These are phyloP conservation scores for Cordia subcordata DNA, from an alignment of 257 asterid species.

Conservation along the genomic window DNA sequence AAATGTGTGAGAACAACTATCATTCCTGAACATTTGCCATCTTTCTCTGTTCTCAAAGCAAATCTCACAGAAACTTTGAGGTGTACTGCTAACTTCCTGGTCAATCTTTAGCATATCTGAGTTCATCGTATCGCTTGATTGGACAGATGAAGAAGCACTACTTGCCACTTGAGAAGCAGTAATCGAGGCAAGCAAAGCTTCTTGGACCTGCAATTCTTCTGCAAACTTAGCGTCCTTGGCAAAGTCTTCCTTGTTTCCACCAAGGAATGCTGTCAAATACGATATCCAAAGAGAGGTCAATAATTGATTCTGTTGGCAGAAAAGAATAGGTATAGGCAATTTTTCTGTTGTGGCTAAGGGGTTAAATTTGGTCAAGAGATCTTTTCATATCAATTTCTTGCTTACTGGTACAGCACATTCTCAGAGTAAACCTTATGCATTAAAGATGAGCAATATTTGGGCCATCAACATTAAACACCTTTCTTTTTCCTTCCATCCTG, in stretches of 20 bases:
- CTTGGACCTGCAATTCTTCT: constrained; percentile 42
- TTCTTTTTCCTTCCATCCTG: too few relatives aligned
- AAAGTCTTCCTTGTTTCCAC: background rate
- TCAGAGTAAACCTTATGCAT: too few relatives aligned
- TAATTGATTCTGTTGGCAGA: background rate
- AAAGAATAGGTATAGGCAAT: background rate
- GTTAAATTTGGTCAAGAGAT: too few relatives aligned
- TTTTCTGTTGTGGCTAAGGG: too few relatives aligned
- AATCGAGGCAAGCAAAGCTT: constrained; percentile 40
- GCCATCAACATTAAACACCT: too few relatives aligned
- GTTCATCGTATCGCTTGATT: constrained; percentile 6
- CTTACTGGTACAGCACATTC: too few relatives aligned
- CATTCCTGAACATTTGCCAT: constrained; percentile 58
- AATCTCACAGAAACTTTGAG: constrained; percentile 39
- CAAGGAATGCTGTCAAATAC: background rate
- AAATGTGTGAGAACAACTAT: constrained; percentile 48
- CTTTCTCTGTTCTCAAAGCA: constrained; percentile 55
- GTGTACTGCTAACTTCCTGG: constrained; percentile 5
- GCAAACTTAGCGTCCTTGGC: constrained; percentile 34
- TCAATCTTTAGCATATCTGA: constrained; percentile 14
- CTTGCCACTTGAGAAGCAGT: constrained; percentile 6
- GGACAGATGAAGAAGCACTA: constrained; percentile 34
- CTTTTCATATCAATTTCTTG: too few relatives aligned
- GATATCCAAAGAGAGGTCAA: background rate
- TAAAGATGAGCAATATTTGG: too few relatives aligned